phyloP scores from a whole-genome alignment of 192 early-diverging fungal species.

The Coemansia sp. region DNA sequence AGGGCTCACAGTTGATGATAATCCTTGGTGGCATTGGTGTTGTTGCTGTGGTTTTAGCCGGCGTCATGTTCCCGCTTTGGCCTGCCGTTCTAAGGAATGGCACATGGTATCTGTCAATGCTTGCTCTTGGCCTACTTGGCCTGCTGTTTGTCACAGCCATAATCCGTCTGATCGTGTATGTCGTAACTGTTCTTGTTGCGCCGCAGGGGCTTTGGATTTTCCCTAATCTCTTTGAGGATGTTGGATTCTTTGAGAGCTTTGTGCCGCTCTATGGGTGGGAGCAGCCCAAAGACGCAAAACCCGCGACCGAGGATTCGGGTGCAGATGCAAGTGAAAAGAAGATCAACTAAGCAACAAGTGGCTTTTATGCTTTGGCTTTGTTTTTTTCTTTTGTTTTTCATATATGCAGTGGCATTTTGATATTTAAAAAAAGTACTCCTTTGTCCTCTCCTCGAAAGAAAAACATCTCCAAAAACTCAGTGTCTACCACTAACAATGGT shows the following conservation, averaged over 20 bases:
- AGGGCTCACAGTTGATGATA: constrained; percentile 79
- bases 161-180: constrained; percentile 82
- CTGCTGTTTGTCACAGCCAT: constrained; percentile 87
- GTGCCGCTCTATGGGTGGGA: constrained; percentile 90
- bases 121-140: constrained; percentile 80
- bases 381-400: neutral
- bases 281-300: constrained; percentile 55
- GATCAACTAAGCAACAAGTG: neutral
- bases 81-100: constrained; percentile 76
- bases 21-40: constrained; percentile 80
- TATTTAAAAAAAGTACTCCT: constrained; percentile 7
- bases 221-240: constrained; percentile 96
- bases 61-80: constrained; percentile 98
- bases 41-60: constrained; percentile 79
- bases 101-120: constrained; percentile 89
- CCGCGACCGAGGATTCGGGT: constrained; percentile 9
- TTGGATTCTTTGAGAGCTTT: constrained; percentile 92
- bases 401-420: neutral
- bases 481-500: neutral
- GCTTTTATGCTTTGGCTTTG: neutral
- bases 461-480: neutral
- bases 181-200: constrained; percentile 68
- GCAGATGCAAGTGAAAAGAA: constrained; percentile 6
- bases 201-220: constrained; percentile 94
- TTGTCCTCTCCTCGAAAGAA: neutral